Percentiles rank a stretch among this genome's conserved stretches.
Conservation (phyloP, 495 filamentous ascomycete species). For the Mycothermus thermophilus region DNA sequence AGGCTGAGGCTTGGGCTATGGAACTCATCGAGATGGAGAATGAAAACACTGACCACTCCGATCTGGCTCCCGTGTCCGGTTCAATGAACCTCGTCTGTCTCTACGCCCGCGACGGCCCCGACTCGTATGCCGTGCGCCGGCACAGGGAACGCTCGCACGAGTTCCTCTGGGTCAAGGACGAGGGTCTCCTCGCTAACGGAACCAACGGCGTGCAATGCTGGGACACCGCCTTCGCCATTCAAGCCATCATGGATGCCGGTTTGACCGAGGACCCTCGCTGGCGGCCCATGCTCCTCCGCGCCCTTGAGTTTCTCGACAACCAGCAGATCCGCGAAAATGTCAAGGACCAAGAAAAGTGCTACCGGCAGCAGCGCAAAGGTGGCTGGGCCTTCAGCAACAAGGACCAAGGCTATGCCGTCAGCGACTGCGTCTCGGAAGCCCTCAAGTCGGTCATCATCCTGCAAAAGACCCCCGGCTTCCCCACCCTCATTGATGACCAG, state of each 20-base stretch:
- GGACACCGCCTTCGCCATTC: slow-evolving; percentile 86
- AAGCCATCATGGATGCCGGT: slow-evolving; percentile 64
- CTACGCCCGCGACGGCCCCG: slow-evolving; percentile 71
- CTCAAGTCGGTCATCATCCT: slow-evolving; percentile 77
- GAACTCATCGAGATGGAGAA: slow-evolving; percentile 75
- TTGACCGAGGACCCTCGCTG: slow-evolving; percentile 65
- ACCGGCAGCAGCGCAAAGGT: slow-evolving; percentile 84
- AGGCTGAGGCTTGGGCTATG: slow-evolving; percentile 58
- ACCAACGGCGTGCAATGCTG: slow-evolving; percentile 95
- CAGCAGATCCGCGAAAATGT: slow-evolving; percentile 86
- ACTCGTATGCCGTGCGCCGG: slow-evolving; percentile 56
- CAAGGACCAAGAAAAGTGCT: slow-evolving; percentile 62
- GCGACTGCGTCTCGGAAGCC: slow-evolving; percentile 84
- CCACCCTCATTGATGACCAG: slow-evolving; percentile 54
- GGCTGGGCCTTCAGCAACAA: slow-evolving; percentile 92
- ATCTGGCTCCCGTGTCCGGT: slow-evolving; percentile 77
- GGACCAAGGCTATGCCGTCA: slow-evolving; percentile 87
- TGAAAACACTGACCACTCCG: slow-evolving; percentile 74
- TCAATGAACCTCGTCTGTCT: slow-evolving; percentile 78
- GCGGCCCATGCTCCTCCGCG: slow-evolving; percentile 70
- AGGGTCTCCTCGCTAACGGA: slow-evolving; percentile 89
- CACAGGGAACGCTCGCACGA: slow-evolving; percentile 74
- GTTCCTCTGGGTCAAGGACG: slow-evolving; percentile 80
- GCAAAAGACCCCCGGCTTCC: slow-evolving; percentile 65
- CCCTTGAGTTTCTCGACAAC: slow-evolving; percentile 73